Evolutionary conservation across 345 rosid species (phyloP), one percentile per base, ranked within the genome.

Genomic region (Balakata baccata): DNA sequence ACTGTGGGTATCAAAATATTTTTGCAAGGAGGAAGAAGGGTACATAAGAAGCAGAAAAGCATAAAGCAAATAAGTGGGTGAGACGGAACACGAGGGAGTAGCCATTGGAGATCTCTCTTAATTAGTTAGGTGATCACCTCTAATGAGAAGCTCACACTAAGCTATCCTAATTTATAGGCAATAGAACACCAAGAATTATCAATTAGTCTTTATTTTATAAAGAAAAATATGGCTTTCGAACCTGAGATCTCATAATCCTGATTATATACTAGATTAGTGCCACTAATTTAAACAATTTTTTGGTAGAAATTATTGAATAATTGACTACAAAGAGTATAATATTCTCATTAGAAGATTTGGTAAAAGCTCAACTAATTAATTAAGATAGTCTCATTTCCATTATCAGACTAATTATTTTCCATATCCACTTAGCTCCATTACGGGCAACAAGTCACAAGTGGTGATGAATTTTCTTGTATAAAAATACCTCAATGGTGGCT

Each of bases 341-440:
- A 6, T 6, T 43, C 47, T 43, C 47, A 43, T 43, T 3, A 64
- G 41, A 41, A 37, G 10, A 63, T 3, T 62, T 37, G 18, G 68
- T 64, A 50, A 50, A 64, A 41, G 50, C 43, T n/a, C 51, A 64
- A 41, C 68, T 64, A 64, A 64, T n/a, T n/a, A n/a, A 62, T 34
- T 2, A 12, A 60, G 6, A 60, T 41, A 39, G 20, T 39, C 22
- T 63, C 2, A 4, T 6, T 18, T 23, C 39, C 43, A 60, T 60
- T 60, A 11, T 60, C 12, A 0, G 64, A 60, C 41, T 62, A 16
- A 23, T 14, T 25, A 4, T 61, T 8, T 6, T 6, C 8, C 23
- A n/a, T 11, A 58, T 58, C 62, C 62, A 58, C 62, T 58, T 58
- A 53, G 25, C 59, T 58, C 62, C 62, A 58, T 58, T 58, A 58